Conservation (phyloP, 305 asterid species). For the Fraxinus xanthoxyloides region DNA sequence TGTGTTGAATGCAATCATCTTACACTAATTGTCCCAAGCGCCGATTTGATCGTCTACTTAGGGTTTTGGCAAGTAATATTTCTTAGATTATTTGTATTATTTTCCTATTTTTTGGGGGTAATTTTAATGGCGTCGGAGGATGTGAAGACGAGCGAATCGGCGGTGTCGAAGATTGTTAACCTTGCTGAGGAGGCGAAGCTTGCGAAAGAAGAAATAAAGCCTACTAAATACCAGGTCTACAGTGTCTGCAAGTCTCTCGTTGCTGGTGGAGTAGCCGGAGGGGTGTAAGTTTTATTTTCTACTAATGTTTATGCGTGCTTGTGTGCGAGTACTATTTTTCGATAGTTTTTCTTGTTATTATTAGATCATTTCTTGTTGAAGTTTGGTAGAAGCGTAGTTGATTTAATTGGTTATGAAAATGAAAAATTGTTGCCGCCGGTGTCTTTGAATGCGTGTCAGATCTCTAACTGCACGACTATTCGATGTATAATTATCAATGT, state of each 20-base stretch:
- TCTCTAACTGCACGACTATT: neutral
- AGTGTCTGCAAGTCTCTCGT: constrained; percentile 80
- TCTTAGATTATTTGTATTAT: neutral
- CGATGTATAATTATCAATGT: neutral
- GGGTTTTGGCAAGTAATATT: constrained; percentile 13
- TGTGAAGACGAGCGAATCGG: constrained; percentile 75
- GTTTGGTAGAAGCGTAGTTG: neutral
- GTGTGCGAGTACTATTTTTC: neutral
- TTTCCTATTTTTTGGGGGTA: neutral
- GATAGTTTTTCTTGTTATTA: neutral
- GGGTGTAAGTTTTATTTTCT: constrained; percentile 52
- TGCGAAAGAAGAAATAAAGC: constrained; percentile 80
- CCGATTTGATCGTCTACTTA: constrained; percentile 25
- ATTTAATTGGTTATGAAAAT: neutral
- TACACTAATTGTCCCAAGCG: neutral
- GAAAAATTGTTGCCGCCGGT: neutral
- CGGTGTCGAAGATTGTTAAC: constrained; percentile 84
- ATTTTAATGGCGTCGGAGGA: constrained; percentile 86
- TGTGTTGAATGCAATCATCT: constrained; percentile 8
- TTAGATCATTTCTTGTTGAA: neutral
- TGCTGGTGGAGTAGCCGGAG: constrained; percentile 97
- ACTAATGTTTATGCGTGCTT: neutral
- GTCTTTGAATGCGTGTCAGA: neutral
- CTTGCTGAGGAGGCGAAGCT: constrained; percentile 95
- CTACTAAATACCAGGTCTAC: constrained; percentile 55